Evolutionary conservation across 2,329 filamentous ascomycete genomes (phyloP).

Genomic region (Pseudogymnoascus sp.): DNA sequence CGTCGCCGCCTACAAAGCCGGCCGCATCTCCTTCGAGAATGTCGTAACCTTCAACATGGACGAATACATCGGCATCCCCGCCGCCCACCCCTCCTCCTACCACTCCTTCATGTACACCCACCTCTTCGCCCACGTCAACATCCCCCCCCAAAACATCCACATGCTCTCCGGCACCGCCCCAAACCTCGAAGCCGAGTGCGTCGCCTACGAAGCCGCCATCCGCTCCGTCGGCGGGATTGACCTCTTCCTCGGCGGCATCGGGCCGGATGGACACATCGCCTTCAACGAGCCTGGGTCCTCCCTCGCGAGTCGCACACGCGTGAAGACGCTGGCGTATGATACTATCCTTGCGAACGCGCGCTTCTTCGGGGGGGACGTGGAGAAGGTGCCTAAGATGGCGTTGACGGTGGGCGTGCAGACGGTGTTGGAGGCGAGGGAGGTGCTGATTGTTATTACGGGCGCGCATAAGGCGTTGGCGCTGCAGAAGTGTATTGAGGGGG

Average conservation of each 20-base stretch:
- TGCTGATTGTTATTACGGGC: constrained; percentile 67
- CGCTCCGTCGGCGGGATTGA: constrained; percentile 55
- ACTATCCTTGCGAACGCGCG: constrained; percentile 78
- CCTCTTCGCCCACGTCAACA: constrained; percentile 79
- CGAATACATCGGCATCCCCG: constrained; percentile 76
- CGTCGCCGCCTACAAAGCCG: constrained; percentile 61
- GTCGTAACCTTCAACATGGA: constrained; percentile 83
- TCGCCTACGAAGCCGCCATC: constrained; percentile 72
- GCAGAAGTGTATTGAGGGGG: constrained; percentile 71
- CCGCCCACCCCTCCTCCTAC: constrained; percentile 78
- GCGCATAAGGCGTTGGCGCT: constrained; percentile 73
- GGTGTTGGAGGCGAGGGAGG: constrained; percentile 70
- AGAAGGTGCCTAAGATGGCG: constrained; percentile 70
- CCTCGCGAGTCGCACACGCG: constrained; percentile 65
- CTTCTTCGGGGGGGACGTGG: constrained; percentile 70
- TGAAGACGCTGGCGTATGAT: constrained; percentile 82
- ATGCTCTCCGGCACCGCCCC: constrained; percentile 74
- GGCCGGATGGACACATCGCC: constrained; percentile 78
- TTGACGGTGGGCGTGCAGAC: constrained; percentile 80
- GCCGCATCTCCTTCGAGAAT: constrained; percentile 73
- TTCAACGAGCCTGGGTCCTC: constrained; percentile 86
- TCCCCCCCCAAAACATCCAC: constrained; percentile 73
- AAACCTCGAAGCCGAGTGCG: constrained; percentile 68
- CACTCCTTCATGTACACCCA: constrained; percentile 92
- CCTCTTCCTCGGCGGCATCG: constrained; percentile 68